Evolutionary conservation across 345 rosid genomes (phyloP), one percentile per base, ranked within the genome.

Genomic region (Psidium friedrichsthalianum): DNA sequence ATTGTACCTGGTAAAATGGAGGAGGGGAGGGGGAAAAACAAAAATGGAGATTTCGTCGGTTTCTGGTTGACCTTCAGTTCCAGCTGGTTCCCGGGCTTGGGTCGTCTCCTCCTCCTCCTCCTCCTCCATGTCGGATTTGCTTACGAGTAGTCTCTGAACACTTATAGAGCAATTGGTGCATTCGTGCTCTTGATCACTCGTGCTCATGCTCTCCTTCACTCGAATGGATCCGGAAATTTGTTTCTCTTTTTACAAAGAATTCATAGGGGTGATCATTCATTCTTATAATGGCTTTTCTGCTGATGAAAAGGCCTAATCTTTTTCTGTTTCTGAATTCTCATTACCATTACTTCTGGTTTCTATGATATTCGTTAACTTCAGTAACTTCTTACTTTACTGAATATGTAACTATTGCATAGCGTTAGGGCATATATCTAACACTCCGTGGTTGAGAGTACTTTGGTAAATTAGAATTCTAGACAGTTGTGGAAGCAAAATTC

Each of bases 101-200:
- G 40, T 24, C 5, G n/a, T 81, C 54, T 27, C 9, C 21, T 51
- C 53, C 54, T 27, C 9, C 54, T 27, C 9, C 21, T 51, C 53
- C 82, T 11, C 51, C 44, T 88, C 94, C 4, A 92, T 94, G 96
- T 88, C 95, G 84, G 58, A 56, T 56, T 56, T 29, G 78, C 24
- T 64, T 64, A 18, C 44, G 44, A 32, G 44, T 18, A 0, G 44
- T 3, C 78, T 16, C 78, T 64, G 44, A 32, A 4, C 44, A 4
- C 44, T 40, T 44, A 16, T 8, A 64, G 78, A 32, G 78, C 44
- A 20, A 21, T 32, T 0, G 78, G 32, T 42, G 24, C 78, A 64
- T 64, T 32, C 44, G 44, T 64, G 78, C 78, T 64, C 22, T 64
- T 40, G 44, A 18, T 32, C 44, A 1, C 12, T 36, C 13, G 8